Evolutionary conservation across 805 yeast species (phyloP).

Genomic region (Scheffersomyces coipomensis): DNA sequence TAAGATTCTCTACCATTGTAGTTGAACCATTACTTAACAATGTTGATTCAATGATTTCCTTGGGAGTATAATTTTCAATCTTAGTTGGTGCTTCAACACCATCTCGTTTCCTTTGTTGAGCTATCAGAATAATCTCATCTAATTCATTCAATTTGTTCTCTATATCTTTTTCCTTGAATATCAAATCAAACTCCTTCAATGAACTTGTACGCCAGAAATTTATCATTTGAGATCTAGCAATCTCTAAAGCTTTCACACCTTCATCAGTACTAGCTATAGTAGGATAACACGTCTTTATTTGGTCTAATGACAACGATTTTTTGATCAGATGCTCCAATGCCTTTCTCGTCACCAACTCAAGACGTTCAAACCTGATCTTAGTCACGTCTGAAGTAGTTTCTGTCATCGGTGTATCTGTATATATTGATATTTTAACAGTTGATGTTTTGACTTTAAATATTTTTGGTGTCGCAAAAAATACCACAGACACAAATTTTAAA

Average conservation of each 20-base stretch:
- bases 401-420: slow-evolving; percentile 3
- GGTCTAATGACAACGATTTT: slow-evolving; percentile 49
- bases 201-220: slow-evolving; percentile 51
- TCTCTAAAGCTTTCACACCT: slow-evolving; percentile 43
- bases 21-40: slow-evolving; percentile 16
- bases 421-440: not conserved
- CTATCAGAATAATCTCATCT: slow-evolving; percentile 46
- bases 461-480: slow-evolving; percentile 1
- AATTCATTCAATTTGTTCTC: slow-evolving; percentile 43
- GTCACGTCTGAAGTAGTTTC: slow-evolving; percentile 6
- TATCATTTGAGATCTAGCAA: slow-evolving; percentile 52
- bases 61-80: slow-evolving; percentile 29
- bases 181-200: slow-evolving; percentile 52
- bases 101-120: slow-evolving; percentile 26
- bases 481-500: not conserved
- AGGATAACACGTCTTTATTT: slow-evolving; percentile 55
- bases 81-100: slow-evolving; percentile 16
- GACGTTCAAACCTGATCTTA: slow-evolving; percentile 46
- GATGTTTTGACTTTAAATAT: not conserved
- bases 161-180: slow-evolving; percentile 48
- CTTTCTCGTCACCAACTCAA: slow-evolving; percentile 48
- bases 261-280: slow-evolving; percentile 43
- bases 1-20: slow-evolving; percentile 24
- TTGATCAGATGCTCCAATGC: slow-evolving; percentile 55
- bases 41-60: slow-evolving; percentile 31